Evolutionary conservation across 768 basidiomycete genomes (phyloP).

Genomic region (Bullera alba): DNA sequence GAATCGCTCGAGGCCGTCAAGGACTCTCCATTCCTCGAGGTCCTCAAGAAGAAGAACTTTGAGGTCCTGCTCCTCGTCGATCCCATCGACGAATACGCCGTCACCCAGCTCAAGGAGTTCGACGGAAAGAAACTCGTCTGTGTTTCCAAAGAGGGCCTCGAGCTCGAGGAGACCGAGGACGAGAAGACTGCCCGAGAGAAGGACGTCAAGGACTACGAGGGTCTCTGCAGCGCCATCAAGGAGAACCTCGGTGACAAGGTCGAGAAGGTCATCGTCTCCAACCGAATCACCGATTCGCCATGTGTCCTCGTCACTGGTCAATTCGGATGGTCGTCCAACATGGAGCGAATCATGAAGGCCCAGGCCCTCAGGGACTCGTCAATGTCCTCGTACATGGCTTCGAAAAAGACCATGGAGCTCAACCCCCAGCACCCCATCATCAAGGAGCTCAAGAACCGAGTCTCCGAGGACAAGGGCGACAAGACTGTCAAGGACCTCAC

Average conservation of each 20-base stretch:
- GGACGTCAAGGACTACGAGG: conserved; percentile 72
- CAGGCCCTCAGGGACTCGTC: conserved; percentile 57
- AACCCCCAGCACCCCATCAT: conserved; percentile 88
- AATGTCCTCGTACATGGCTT: conserved; percentile 94
- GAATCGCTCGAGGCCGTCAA: conserved; percentile 84
- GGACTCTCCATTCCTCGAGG: conserved; percentile 98
- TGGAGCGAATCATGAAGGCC: conserved; percentile 99
- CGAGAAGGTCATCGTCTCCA: conserved; percentile 96
- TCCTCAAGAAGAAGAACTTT: conserved; percentile 98
- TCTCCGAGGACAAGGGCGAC: conserved; percentile 94
- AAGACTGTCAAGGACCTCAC: conserved; percentile 97
- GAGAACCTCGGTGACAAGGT: conserved; percentile 98
- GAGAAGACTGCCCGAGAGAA: conserved; percentile 89
- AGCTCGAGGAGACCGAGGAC: conserved; percentile 97
- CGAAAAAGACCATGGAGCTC: conserved; percentile 95
- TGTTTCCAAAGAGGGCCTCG: conserved; percentile 97
- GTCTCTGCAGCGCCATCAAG: conserved; percentile 90
- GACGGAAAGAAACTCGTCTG: conserved; percentile 95
- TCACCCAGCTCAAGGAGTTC: conserved; percentile 98
- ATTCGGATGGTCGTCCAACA: conserved; percentile 99
- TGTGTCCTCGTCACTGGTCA: conserved; percentile 97
- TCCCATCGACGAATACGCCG: conserved; percentile 98
- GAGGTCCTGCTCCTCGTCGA: conserved; percentile 96
- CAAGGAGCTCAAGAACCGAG: conserved; percentile 92
- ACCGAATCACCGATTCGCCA: conserved; percentile 94